Conservation (phyloP, 1,284 basidiomycete genomes). For the Gymnopus androsaceus region DNA sequence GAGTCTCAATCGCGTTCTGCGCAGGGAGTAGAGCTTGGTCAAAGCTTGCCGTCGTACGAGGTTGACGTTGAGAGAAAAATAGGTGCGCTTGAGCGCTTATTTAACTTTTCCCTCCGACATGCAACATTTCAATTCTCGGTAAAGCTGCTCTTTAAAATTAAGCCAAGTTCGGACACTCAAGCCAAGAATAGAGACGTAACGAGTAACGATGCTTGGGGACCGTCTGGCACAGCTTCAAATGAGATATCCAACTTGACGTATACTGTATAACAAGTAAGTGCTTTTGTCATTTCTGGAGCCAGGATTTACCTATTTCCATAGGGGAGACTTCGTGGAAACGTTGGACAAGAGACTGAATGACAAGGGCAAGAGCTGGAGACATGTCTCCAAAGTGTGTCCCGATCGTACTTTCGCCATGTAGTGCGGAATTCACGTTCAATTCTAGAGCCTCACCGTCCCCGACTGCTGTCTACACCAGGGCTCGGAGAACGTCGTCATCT, state of each 20-base stretch:
- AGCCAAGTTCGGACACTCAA: slow-evolving; percentile 90
- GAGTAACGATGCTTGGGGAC: slow-evolving; percentile 99
- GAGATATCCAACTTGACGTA: slow-evolving; percentile 96
- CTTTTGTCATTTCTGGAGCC: neutral
- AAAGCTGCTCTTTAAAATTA: slow-evolving; percentile 89
- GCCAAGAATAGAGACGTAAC: slow-evolving; percentile 97
- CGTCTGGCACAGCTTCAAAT: slow-evolving; percentile 98
- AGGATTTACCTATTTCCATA: slow-evolving; percentile 33
- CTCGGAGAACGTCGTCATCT: no score
- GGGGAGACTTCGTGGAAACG: slow-evolving; percentile 98
- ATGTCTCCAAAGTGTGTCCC: slow-evolving; percentile 90
- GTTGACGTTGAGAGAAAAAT: neutral
- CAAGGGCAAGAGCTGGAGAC: slow-evolving; percentile 99
- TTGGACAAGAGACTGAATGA: slow-evolving; percentile 98
- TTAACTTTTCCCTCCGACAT: slow-evolving; percentile 32
- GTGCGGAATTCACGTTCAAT: neutral
- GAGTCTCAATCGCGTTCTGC: no score
- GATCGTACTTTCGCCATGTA: neutral
- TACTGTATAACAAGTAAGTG: slow-evolving; percentile 96
- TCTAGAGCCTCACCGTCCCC: no score
- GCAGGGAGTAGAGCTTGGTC: no score
- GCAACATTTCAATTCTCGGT: slow-evolving; percentile 75
- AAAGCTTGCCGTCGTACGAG: no score
- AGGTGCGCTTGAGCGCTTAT: neutral
- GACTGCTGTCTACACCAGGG: no score